Evolutionary conservation across 495 filamentous ascomycete species (phyloP), one percentile per base, ranked within the genome.

Genomic region (Lophiostoma macrostomum): DNA sequence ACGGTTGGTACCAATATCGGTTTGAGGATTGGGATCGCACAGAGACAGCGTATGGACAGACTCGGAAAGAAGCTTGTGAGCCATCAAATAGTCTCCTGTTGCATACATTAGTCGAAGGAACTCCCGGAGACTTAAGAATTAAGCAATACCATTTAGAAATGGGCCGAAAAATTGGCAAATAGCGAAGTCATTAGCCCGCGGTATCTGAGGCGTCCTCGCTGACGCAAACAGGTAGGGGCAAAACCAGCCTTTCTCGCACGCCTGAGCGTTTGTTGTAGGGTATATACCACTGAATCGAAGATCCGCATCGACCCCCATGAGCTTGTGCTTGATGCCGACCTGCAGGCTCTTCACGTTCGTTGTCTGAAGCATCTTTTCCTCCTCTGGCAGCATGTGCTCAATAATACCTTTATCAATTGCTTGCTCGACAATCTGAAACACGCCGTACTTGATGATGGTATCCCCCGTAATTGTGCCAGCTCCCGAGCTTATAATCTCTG

Each of bases 391-490:
- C 32, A 72, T 67, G 18, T 72, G 62, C 45, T 72, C 70, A 10
- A 72, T 36, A 22, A 72, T 43, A n/a, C 68, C 70, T 56, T 72
- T 72, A 40, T 72, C 70, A 47, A 72, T 67, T 5, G 70, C 70
- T 40, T 72, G 70, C 50, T 72, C 70, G 6, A 72, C 58, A 38
- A 72, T 68, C 38, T 72, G 70, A 48, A 70, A 72, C 0, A 72
- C 61, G 34, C 66, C 58, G 28, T 71, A 68, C 40, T 72, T 72
- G 44, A 69, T 51, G 2, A 72, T 50, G 8, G 66, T 66, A 35
- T 50, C 64, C 16, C 65, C 63, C 1, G 53, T 34, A 20, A 68
- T 68, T 27, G 49, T 50, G 0, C 68, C 69, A 19, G 66, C 65
- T n/a, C 64, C 69, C 25, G 59, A 62, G 39, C 46, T 52, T 12